Evolutionary conservation across 768 basidiomycete genomes (phyloP), one percentile per base, ranked within the genome.

Genomic region (Kwoniella shandongensis): DNA sequence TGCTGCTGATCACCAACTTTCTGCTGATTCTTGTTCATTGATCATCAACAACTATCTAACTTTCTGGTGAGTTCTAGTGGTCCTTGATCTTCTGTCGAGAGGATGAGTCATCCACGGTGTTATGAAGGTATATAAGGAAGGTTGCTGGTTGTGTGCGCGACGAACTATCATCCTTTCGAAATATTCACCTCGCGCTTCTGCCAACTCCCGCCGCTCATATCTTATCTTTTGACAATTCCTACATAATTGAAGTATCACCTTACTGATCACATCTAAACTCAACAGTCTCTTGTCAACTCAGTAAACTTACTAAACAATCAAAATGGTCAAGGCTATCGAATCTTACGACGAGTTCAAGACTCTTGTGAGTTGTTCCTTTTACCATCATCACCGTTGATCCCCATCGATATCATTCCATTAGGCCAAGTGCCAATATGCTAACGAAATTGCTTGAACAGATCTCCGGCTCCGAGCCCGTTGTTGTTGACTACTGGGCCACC

Each of bases 401-500:
- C 20, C 4, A 13, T 54, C 53, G 26, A 13, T 12, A 27, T 32
- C 13, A 25, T 45, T 15, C n/a, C n/a, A n/a, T n/a, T n/a, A n/a
- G n/a, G n/a, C n/a, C n/a, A n/a, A n/a, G 20, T 45, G 17, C 3
- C 18, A 23, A 8, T 44, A 7, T 29, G 25, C 7, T 23, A 36
- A 17, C 32, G 44, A 22, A n/a, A n/a, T n/a, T 22, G 20, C 20
- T n/a, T 20, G 18, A 8, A 13, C 46, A 73, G 74, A 71, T 67
- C 58, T 18, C 51, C 36, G 63, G 68, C 29, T 56, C 54, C 48
- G 63, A 73, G 46, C 58, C 67, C 38, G 67, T 76, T 44, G 65
- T 76, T 26, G 67, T 74, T 47, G 75, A 76, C 61, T 74, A 64
- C 66, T 74, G 70, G 70, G 73, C 73, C 11, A 72, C 70, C 22